Percentiles rank a stretch among this genome's conserved stretches.
Conservation (phyloP, 352 stramenopile species). For the Globisporangium polare region DNA sequence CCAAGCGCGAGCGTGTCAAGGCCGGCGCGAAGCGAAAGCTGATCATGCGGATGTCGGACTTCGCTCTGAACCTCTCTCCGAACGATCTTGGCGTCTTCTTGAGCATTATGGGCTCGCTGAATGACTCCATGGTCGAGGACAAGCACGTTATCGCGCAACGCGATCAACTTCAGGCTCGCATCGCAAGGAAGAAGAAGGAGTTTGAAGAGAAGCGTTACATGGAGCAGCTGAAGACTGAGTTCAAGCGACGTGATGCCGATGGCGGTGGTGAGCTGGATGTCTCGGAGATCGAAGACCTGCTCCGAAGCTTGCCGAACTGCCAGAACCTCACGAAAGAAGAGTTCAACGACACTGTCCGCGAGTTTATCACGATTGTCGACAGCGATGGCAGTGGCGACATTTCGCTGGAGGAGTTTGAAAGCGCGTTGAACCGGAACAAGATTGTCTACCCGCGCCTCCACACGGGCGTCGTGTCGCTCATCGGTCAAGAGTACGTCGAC, state of each 20-base stretch:
- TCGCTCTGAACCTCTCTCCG: conserved; percentile 76
- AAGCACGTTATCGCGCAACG: conserved; percentile 52
- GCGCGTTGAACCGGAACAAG: conserved; percentile 60
- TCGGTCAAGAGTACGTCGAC: conserved; percentile 74
- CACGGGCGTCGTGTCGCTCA: conserved; percentile 55
- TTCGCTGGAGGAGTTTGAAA: conserved; percentile 82
- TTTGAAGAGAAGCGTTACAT: conserved; percentile 69
- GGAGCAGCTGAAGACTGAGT: conserved; percentile 69
- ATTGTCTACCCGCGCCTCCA: conserved; percentile 69
- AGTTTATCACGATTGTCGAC: conserved; percentile 80
- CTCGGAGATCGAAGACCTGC: conserved; percentile 53
- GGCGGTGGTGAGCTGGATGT: conserved; percentile 71
- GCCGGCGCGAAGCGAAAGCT: conserved; percentile 55
- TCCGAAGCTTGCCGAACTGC: conserved; percentile 66
- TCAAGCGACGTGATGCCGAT: conserved; percentile 67
- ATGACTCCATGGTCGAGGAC: conserved; percentile 70
- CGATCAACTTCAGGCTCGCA: conserved; percentile 37
- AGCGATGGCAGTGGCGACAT: conserved; percentile 78
- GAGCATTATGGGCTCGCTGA: conserved; percentile 63
- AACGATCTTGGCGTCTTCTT: conserved; percentile 80
- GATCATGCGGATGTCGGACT: conserved; percentile 80
- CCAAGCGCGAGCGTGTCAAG: conserved; percentile 42
- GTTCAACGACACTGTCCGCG: conserved; percentile 67
- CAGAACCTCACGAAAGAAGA: conserved; percentile 71
- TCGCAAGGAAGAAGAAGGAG: conserved; percentile 41